These are phyloP conservation scores for Aspergillus bombycis DNA, from an alignment of 2,329 filamentous ascomycete species.

Conservation along the genomic window DNA sequence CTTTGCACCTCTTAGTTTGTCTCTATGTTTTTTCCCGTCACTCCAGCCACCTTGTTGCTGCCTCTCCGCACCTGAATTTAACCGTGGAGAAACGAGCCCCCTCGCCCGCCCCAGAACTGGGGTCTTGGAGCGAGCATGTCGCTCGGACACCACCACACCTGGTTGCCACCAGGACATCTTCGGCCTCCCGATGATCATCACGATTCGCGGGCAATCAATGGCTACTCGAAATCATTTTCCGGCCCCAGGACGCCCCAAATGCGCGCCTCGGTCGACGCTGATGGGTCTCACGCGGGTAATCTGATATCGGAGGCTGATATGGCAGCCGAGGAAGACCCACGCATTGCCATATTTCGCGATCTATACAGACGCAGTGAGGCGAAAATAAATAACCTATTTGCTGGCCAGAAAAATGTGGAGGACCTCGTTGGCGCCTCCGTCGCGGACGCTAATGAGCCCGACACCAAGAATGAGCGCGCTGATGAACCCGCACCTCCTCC, in stretches of 20 bases:
- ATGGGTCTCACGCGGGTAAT: conserved; percentile 51
- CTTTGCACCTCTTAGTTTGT: conserved; percentile 22
- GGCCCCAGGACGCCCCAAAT: conserved; percentile 49
- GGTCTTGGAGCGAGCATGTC: conserved; percentile 62
- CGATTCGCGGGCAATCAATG: conserved; percentile 47
- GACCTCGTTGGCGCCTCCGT: conserved; percentile 44
- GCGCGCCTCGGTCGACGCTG: conserved; percentile 48
- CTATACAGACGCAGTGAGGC: conserved; percentile 77
- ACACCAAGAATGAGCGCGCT: conserved; percentile 46
- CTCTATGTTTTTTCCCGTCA: conserved; percentile 38
- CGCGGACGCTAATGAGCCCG: conserved; percentile 51
- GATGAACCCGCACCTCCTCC: conserved; percentile 53
- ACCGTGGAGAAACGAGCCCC: conserved; percentile 50
- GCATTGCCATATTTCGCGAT: conserved; percentile 72
- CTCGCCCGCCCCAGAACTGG: conserved; percentile 49
- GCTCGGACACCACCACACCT: conserved; percentile 68
- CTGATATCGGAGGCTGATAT: conserved; percentile 56
- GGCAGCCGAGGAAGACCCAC: conserved; percentile 70
- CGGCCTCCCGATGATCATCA: conserved; percentile 64
- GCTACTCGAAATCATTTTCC: conserved; percentile 45
- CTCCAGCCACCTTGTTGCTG: conserved; percentile 28
- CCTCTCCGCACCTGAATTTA: conserved; percentile 38
- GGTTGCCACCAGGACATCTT: conserved; percentile 64
- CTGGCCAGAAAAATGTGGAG: conserved; percentile 41
- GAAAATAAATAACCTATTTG: conserved; percentile 76